Conservation (phyloP, 768 basidiomycete species). For the Kwoniella sp. region DNA sequence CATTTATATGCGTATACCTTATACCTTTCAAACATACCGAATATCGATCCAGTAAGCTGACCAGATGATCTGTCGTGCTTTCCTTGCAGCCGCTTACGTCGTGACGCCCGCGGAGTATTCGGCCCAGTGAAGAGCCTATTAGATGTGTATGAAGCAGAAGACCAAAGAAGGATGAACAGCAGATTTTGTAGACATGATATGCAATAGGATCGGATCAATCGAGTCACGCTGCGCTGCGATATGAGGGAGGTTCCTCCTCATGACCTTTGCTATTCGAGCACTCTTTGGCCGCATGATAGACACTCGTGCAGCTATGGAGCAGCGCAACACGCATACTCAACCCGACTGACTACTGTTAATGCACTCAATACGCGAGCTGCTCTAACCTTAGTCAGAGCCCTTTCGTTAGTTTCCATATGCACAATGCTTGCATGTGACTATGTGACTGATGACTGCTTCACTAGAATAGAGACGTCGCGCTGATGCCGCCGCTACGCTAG, state of each 20-base stretch:
- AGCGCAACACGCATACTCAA: too few species aligned
- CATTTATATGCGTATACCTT: neutral
- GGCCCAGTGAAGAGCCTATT: neutral
- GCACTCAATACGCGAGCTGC: too few species aligned
- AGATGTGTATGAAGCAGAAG: slow-evolving; percentile 4
- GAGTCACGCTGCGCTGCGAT: too few species aligned
- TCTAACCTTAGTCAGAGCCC: too few species aligned
- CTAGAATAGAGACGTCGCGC: neutral
- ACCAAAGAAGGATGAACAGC: neutral
- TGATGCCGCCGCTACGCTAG: neutral
- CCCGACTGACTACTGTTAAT: too few species aligned
- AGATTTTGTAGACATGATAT: neutral
- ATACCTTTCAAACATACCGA: too few species aligned
- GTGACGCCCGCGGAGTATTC: slow-evolving; percentile 32
- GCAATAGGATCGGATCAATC: neutral
- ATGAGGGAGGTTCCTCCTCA: too few species aligned
- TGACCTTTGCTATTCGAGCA: too few species aligned
- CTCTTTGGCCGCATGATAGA: too few species aligned
- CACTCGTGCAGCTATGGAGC: too few species aligned
- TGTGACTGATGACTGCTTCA: neutral
- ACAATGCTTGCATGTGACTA: slow-evolving; percentile 2
- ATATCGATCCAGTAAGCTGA: too few species aligned
- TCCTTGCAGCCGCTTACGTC: slow-evolving; percentile 35
- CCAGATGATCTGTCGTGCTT: neutral
- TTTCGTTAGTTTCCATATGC: neutral